These are phyloP conservation scores for Rhizopus delemar DNA, from an alignment of 371 early-diverging fungal genomes.

Conservation along the genomic window DNA sequence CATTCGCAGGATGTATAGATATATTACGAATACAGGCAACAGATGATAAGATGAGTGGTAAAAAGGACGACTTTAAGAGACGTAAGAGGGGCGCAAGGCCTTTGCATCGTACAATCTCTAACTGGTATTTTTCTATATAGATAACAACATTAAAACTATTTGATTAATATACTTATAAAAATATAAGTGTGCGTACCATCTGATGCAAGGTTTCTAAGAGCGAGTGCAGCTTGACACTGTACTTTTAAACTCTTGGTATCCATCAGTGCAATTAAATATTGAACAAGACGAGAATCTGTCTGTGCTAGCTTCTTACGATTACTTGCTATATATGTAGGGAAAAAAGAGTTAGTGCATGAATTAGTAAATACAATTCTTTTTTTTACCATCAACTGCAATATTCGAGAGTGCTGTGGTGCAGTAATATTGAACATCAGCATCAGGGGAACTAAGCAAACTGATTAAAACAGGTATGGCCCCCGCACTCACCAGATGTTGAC, in stretches of 20 bases:
- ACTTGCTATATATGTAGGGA: constrained; percentile 31
- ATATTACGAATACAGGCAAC: constrained; percentile 94
- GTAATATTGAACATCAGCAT: constrained; percentile 89
- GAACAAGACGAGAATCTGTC: constrained; percentile 76
- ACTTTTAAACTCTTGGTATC: constrained; percentile 81
- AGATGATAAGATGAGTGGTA: constrained; percentile 81
- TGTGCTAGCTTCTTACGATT: constrained; percentile 77
- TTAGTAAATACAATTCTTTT: neutral
- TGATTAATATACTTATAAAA: constrained; percentile 36
- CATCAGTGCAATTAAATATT: constrained; percentile 77
- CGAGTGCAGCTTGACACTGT: constrained; percentile 88
- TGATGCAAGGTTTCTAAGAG: constrained; percentile 88
- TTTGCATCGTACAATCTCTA: constrained; percentile 79
- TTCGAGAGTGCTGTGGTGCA: constrained; percentile 91
- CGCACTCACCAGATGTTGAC: constrained; percentile 83
- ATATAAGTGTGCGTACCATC: constrained; percentile 51
- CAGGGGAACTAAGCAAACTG: constrained; percentile 74
- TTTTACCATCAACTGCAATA: constrained; percentile 83
- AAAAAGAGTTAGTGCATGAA: neutral
- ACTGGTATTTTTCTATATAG: constrained; percentile 75
- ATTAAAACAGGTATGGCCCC: constrained; percentile 87
- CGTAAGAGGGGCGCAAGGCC: constrained; percentile 77
- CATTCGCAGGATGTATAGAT: constrained; percentile 87
- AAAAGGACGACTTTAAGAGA: constrained; percentile 75
- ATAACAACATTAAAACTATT: constrained; percentile 60